Conservation (phyloP, 2,329 filamentous ascomycete species). For the Beauveria bassiana region DNA sequence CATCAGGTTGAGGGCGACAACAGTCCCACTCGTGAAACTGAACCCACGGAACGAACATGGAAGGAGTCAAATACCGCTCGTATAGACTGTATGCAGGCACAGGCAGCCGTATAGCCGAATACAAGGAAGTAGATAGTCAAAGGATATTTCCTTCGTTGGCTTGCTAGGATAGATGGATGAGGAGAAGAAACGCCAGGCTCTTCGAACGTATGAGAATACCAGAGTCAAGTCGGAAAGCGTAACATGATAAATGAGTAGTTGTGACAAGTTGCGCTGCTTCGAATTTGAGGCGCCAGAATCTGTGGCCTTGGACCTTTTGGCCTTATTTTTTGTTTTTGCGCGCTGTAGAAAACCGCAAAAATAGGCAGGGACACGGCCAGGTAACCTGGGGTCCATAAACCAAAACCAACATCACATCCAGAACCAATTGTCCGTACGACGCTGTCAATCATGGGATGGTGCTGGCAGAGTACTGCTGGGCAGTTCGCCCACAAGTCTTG, state of each 20-base stretch:
- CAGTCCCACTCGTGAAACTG: slow-evolving; percentile 28
- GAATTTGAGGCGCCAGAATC: too few relatives aligned
- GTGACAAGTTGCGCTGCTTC: too few relatives aligned
- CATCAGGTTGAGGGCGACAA: slow-evolving; percentile 30
- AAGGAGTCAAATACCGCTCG: slow-evolving; percentile 30
- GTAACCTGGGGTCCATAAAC: slow-evolving; percentile 55
- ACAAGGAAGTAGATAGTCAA: slow-evolving; percentile 35
- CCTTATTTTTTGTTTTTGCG: not conserved
- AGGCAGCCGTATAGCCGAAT: slow-evolving; percentile 29
- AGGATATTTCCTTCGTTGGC: slow-evolving; percentile 28
- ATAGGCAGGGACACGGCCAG: slow-evolving; percentile 53
- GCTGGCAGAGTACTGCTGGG: too few relatives aligned
- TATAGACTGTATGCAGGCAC: slow-evolving; percentile 30
- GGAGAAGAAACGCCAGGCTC: slow-evolving; percentile 56
- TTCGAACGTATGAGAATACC: slow-evolving; percentile 54
- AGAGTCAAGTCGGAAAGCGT: slow-evolving; percentile 53
- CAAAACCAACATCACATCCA: slow-evolving; percentile 54
- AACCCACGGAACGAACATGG: slow-evolving; percentile 29
- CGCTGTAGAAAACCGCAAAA: slow-evolving; percentile 39
- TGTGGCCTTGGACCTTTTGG: too few relatives aligned
- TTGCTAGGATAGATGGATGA: slow-evolving; percentile 45
- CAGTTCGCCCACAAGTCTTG: too few relatives aligned
- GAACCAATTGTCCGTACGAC: slow-evolving; percentile 46
- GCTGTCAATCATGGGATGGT: slow-evolving; percentile 34
- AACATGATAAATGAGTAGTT: slow-evolving; percentile 41